phyloP scores from a whole-genome alignment of 148 eudicot species.

The Diospyros kaki region DNA sequence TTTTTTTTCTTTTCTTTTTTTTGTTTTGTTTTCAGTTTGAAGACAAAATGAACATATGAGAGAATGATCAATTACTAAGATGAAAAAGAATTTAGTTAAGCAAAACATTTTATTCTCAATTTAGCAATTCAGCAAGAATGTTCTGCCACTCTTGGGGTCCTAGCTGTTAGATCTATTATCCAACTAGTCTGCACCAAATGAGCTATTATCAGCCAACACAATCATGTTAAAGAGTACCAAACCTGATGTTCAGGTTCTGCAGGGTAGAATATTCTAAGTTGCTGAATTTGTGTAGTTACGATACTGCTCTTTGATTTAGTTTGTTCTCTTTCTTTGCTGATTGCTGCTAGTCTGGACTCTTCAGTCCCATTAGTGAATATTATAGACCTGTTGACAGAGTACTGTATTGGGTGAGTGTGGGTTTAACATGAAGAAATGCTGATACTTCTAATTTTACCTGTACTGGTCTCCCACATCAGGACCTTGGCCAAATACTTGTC shows the following conservation, averaged over 20 bases:
- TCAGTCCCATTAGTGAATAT: slow-evolving; percentile 86
- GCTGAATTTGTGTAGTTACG: slow-evolving; percentile 90
- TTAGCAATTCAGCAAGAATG: background rate
- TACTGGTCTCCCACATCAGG: slow-evolving; percentile 97
- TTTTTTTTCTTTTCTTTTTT: too few species aligned
- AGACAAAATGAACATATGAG: background rate
- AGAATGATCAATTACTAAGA: background rate
- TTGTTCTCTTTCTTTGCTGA: slow-evolving; percentile 92
- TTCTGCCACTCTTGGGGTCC: background rate
- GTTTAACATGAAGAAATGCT: background rate
- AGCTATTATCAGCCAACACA: background rate
- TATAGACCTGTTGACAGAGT: slow-evolving; percentile 59
- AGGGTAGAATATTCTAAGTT: slow-evolving; percentile 65
- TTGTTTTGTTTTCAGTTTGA: too few species aligned
- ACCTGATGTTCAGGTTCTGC: slow-evolving; percentile 99
- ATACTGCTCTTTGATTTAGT: slow-evolving; percentile 61
- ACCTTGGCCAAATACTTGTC: slow-evolving; percentile 99
- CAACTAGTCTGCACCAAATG: background rate
- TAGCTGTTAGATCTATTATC: background rate
- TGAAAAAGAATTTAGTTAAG: background rate
- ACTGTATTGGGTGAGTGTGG: background rate
- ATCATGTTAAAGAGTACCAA: slow-evolving; percentile 11
- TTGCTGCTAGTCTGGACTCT: slow-evolving; percentile 73
- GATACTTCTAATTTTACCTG: slow-evolving; percentile 41
- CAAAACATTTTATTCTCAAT: background rate